Percentiles rank a stretch among this genome's conserved stretches.
These are phyloP conservation scores for Pleurotus eryngii DNA, from an alignment of 768 basidiomycete species.

Conservation along the genomic window DNA sequence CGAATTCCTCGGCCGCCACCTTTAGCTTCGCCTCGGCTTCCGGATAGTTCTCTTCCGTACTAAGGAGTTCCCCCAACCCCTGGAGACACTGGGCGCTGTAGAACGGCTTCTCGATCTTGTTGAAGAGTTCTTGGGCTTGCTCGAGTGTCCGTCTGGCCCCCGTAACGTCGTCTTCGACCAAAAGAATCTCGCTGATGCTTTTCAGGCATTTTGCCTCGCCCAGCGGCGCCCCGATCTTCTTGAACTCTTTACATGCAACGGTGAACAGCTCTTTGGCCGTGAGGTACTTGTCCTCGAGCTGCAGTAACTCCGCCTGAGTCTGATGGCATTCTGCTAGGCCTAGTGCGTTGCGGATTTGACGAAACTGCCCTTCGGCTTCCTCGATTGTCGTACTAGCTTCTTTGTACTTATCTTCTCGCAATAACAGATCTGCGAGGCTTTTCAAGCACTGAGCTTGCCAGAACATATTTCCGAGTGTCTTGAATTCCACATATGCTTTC, in stretches of 20 bases:
- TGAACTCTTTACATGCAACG: slow-evolving; percentile 4
- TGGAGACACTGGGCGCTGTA: slow-evolving; percentile 3
- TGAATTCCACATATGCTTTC: not conserved
- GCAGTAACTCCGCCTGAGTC: slow-evolving; percentile 1
- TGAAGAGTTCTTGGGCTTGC: slow-evolving; percentile 1
- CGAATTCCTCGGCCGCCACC: slow-evolving; percentile 1
- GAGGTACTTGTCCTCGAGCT: slow-evolving; percentile 4
- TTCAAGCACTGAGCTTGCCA: slow-evolving; percentile 12
- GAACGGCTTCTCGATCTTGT: slow-evolving; percentile 4
- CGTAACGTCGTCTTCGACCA: not conserved
- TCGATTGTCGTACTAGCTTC: slow-evolving; percentile 7
- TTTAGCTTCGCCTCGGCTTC: slow-evolving; percentile 4
- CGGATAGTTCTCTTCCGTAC: not conserved
- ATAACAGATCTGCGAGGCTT: slow-evolving; percentile 6
- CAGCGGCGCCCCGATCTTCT: slow-evolving; percentile 2
- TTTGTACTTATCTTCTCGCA: slow-evolving; percentile 5
- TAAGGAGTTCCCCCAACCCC: not conserved
- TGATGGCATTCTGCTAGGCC: slow-evolving; percentile 5
- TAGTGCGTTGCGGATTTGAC: not conserved
- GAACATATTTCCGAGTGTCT: slow-evolving; percentile 5
- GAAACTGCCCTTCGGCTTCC: slow-evolving; percentile 7
- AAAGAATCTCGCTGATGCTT: slow-evolving; percentile 5
- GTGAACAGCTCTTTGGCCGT: slow-evolving; percentile 4
- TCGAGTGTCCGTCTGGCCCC: slow-evolving; percentile 5
- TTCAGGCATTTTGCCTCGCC: not conserved